Conservation (phyloP, 192 early-diverging fungal genomes). For the Cladochytrium replicatum region DNA sequence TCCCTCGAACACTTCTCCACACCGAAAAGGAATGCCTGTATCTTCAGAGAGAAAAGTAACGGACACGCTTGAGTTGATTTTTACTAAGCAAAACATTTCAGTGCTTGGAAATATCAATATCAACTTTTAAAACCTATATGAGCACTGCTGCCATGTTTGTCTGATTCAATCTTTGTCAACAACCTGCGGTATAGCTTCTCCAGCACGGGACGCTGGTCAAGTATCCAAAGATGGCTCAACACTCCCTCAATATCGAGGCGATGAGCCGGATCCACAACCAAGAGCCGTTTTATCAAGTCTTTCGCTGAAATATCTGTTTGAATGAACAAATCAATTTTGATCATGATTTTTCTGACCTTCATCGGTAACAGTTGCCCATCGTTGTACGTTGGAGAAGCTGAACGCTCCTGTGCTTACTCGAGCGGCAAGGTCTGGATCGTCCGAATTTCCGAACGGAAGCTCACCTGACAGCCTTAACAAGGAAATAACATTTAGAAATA, state of each 20-base stretch:
- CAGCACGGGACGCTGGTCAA: slow-evolving; percentile 11
- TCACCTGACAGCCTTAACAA: slow-evolving; percentile 6
- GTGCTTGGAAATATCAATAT: no score
- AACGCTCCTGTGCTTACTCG: background rate
- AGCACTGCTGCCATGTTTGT: no score
- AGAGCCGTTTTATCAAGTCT: slow-evolving; percentile 30
- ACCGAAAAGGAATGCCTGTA: no score
- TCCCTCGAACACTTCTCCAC: no score
- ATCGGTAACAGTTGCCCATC: slow-evolving; percentile 3
- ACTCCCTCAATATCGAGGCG: slow-evolving; percentile 43
- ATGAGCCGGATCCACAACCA: slow-evolving; percentile 33
- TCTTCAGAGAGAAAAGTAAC: no score
- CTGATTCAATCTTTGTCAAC: no score
- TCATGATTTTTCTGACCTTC: slow-evolving; percentile 2
- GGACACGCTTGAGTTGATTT: no score
- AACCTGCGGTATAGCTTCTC: slow-evolving; percentile 2
- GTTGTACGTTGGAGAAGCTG: background rate
- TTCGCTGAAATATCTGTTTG: background rate
- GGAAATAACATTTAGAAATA: background rate
- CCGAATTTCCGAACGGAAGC: slow-evolving; percentile 12
- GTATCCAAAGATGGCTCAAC: slow-evolving; percentile 45
- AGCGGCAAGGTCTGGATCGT: background rate
- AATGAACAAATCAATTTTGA: background rate
- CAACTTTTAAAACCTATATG: no score
- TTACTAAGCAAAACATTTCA: no score